Percentiles rank a stretch among this genome's conserved stretches.
These are phyloP conservation scores for Botryotinia convoluta DNA, from an alignment of 2,329 filamentous ascomycete genomes.

Conservation along the genomic window DNA sequence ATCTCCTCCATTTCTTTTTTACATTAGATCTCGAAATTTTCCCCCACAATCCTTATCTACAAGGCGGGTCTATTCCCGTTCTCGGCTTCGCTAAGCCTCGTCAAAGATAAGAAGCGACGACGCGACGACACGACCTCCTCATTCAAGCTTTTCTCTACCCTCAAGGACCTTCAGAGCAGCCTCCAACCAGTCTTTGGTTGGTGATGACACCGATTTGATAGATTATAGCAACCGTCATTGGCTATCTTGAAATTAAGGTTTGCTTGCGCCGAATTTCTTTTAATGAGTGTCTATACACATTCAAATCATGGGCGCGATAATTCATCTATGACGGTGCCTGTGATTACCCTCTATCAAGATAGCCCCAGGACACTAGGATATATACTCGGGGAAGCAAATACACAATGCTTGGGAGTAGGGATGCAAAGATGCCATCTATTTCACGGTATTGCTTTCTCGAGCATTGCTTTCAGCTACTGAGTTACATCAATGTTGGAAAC, in stretches of 20 bases:
- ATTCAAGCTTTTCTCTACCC: background rate
- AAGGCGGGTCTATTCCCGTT: background rate
- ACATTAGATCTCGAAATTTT: background rate
- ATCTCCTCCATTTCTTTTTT: background rate
- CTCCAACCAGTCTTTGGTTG: background rate
- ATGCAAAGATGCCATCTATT: background rate
- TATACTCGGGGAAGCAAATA: background rate
- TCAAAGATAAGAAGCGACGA: constrained; percentile 16
- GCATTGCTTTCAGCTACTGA: background rate
- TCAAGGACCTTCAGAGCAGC: background rate
- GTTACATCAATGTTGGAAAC: background rate
- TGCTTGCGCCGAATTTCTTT: background rate
- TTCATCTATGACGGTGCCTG: background rate
- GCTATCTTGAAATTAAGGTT: background rate
- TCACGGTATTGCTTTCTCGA: background rate
- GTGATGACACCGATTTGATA: background rate
- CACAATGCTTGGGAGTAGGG: background rate
- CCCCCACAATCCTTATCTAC: constrained; percentile 16
- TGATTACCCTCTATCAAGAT: background rate
- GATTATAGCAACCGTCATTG: background rate
- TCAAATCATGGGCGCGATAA: background rate
- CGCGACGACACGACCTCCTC: background rate
- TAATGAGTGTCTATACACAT: background rate
- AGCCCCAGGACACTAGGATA: background rate
- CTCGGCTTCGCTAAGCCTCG: constrained; percentile 5